A percentile compares a stretch with the other conserved stretches of the same genome.
Conservation (phyloP, 176 grass and related monocot species). For the Avena insularis region DNA sequence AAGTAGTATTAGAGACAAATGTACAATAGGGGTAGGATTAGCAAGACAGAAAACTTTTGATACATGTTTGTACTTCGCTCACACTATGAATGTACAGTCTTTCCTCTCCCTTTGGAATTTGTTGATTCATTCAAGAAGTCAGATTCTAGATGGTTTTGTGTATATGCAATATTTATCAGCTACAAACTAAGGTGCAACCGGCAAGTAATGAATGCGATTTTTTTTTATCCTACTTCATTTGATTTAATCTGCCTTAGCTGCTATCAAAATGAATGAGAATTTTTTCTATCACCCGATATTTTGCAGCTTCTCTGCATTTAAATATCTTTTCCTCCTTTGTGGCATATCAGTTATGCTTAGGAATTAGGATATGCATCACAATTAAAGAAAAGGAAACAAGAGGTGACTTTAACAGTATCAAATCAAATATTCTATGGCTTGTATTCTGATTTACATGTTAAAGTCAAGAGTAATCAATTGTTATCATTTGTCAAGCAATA, state of each 20-base stretch:
- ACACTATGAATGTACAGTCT: constrained; percentile 2
- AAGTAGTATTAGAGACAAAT: not conserved
- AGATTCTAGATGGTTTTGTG: not conserved
- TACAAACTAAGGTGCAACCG: not conserved
- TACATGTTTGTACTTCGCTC: constrained; percentile 9
- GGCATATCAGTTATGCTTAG: constrained; percentile 7
- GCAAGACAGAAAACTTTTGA: not conserved
- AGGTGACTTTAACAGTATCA: not conserved
- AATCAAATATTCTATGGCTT: not conserved
- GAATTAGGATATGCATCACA: constrained; percentile 2
- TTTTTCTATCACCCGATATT: not conserved
- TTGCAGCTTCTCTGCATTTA: not conserved
- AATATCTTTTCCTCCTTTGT: not conserved
- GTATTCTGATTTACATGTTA: not conserved
- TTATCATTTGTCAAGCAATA: constrained; percentile 3
- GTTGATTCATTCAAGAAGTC: not conserved
- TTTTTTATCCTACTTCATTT: not conserved
- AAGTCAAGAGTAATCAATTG: not conserved
- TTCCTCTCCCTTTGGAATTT: not conserved
- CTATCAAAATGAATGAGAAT: not conserved
- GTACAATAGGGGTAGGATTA: constrained; percentile 18
- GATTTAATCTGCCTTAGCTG: not conserved
- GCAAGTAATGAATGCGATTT: not conserved
- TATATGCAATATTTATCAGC: constrained; percentile 3
- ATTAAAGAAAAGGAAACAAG: not conserved